Evolutionary conservation across 2,329 filamentous ascomycete genomes (phyloP).

Genomic region (Ceratocystis papillata): DNA sequence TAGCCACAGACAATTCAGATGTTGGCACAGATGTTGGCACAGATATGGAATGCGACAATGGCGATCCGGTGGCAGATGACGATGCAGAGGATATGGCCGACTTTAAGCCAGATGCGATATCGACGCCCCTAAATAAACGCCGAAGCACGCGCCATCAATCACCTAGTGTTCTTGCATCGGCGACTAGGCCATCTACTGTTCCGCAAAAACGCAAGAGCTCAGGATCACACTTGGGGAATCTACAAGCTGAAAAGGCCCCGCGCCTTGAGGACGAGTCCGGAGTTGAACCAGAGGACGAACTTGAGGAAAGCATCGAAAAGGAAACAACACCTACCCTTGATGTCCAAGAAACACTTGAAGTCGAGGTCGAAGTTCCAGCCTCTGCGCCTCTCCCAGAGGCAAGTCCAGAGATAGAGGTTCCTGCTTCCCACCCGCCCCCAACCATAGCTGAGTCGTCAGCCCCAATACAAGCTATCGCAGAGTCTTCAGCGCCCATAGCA

Average conservation of each 20-base stretch:
- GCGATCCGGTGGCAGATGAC: slow-evolving; percentile 27
- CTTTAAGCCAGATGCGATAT: slow-evolving; percentile 55
- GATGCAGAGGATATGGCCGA: slow-evolving; percentile 36
- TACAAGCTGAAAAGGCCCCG: slow-evolving; percentile 33
- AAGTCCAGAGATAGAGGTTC: slow-evolving; percentile 20
- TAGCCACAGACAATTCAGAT: slow-evolving; percentile 25
- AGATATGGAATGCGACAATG: slow-evolving; percentile 28
- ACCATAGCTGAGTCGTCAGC: background rate
- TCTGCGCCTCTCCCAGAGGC: slow-evolving; percentile 3
- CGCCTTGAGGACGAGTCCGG: slow-evolving; percentile 30
- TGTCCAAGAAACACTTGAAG: slow-evolving; percentile 1
- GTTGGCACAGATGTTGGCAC: slow-evolving; percentile 25
- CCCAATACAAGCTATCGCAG: background rate
- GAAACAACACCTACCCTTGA: background rate
- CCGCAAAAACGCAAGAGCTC: slow-evolving; percentile 46
- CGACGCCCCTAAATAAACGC: slow-evolving; percentile 49
- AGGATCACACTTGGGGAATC: slow-evolving; percentile 35
- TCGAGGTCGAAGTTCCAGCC: slow-evolving; percentile 22
- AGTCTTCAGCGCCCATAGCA: slow-evolving; percentile 7
- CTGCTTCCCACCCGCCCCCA: slow-evolving; percentile 21
- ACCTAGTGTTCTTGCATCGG: background rate
- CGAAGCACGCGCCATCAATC: slow-evolving; percentile 32
- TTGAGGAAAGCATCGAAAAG: background rate
- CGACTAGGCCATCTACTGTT: slow-evolving; percentile 11
- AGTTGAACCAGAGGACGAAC: slow-evolving; percentile 23